These are phyloP conservation scores for Lactarius vividus DNA, from an alignment of 768 basidiomycete genomes.

Conservation along the genomic window DNA sequence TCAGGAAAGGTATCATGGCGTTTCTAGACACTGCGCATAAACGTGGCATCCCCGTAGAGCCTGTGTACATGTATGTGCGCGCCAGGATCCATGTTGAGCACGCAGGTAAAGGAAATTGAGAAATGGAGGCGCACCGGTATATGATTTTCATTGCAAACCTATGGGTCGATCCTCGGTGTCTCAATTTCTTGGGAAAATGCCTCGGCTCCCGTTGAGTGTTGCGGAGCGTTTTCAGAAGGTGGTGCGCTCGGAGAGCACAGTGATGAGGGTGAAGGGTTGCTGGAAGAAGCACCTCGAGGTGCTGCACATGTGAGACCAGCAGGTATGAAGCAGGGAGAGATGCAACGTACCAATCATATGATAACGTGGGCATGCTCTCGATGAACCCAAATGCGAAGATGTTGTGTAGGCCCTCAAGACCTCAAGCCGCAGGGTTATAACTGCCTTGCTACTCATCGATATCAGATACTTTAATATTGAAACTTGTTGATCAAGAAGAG, in stretches of 20 bases:
- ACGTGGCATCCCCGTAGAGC: constrained; percentile 23
- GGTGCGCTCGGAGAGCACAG: constrained; percentile 75
- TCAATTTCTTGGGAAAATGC: constrained; percentile 21
- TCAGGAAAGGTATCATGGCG: constrained; percentile 11
- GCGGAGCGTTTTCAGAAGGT: constrained; percentile 80
- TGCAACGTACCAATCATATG: constrained; percentile 78
- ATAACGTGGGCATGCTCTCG: constrained; percentile 93
- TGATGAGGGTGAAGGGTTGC: constrained; percentile 89
- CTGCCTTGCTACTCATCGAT: too few species aligned
- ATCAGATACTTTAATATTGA: too few species aligned
- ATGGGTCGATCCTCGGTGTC: too few species aligned
- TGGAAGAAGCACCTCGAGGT: constrained; percentile 75
- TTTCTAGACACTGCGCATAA: constrained; percentile 24
- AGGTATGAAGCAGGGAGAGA: constrained; percentile 3
- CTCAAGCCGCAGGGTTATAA: constrained; percentile 68
- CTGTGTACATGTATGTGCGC: neutral
- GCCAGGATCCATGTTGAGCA: neutral
- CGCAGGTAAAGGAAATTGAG: neutral
- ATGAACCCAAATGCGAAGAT: constrained; percentile 94
- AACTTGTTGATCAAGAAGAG: too few species aligned
- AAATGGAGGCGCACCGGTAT: constrained; percentile 17
- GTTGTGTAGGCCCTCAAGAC: constrained; percentile 68
- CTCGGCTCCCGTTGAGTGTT: constrained; percentile 88
- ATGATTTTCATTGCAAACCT: constrained; percentile 28
- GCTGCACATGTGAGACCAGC: constrained; percentile 43